phyloP scores from a whole-genome alignment of 495 filamentous ascomycete genomes.

The Clohesyomyces aquaticus region DNA sequence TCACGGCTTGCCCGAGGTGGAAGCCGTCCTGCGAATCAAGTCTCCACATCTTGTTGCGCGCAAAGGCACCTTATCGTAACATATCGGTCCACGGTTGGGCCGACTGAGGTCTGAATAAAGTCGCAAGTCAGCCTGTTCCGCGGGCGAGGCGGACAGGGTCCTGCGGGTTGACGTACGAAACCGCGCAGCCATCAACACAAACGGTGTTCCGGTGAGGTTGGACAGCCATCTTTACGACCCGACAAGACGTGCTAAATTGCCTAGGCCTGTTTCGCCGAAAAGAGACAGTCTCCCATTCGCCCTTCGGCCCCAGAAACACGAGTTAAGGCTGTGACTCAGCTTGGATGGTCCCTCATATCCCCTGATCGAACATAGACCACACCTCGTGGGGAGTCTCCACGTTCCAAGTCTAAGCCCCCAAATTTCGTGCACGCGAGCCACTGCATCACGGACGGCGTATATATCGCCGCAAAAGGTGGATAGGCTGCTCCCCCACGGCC shows the following conservation, averaged over 20 bases:
- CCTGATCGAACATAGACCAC: constrained; percentile 9
- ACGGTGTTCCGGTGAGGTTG: constrained; percentile 21
- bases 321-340: constrained; percentile 37
- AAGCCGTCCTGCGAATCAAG: constrained; percentile 25
- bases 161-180: constrained; percentile 37
- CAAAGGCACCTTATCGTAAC: background rate
- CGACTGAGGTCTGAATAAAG: constrained; percentile 1
- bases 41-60: background rate
- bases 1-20: background rate
- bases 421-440: constrained; percentile 32
- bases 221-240: background rate
- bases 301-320: constrained; percentile 13
- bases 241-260: background rate
- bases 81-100: background rate
- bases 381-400: constrained; percentile 19
- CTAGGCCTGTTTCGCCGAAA: constrained; percentile 1
- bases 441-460: constrained; percentile 26
- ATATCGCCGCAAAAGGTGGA: constrained; percentile 25
- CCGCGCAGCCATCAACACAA: constrained; percentile 19
- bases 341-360: constrained; percentile 15
- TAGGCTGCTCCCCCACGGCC: background rate
- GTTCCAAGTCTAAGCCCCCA: constrained; percentile 32
- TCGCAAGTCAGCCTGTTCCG: constrained; percentile 20
- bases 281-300: constrained; percentile 15
- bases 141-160: constrained; percentile 17